phyloP scores from a whole-genome alignment of 2,329 filamentous ascomycete species.

The Colletotrichum aenigma region DNA sequence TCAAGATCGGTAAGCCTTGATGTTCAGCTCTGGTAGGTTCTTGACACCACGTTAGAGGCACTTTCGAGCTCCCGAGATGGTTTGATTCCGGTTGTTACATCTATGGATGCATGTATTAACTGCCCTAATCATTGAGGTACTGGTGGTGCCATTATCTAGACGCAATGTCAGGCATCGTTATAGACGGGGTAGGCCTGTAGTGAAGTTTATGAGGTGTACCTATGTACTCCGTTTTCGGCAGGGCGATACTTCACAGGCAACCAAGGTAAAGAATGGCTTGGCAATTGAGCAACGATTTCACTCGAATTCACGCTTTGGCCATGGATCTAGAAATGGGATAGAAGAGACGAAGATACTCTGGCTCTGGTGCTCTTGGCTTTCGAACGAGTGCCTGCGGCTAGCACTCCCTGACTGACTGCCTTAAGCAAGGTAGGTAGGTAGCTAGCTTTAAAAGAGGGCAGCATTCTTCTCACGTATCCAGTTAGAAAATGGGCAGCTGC shows the following conservation, averaged over 20 bases:
- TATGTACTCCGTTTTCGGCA: not conserved
- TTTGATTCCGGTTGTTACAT: not conserved
- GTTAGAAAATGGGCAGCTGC: not conserved
- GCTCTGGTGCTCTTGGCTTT: not conserved
- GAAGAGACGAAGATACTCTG: not conserved
- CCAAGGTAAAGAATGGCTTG: not conserved
- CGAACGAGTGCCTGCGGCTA: not conserved
- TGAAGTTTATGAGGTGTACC: not conserved
- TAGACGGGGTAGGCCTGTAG: not conserved
- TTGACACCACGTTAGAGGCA: not conserved
- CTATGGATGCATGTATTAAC: not conserved
- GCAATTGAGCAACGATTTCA: not conserved
- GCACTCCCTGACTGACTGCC: not conserved
- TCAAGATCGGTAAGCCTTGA: not conserved
- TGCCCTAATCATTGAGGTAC: not conserved
- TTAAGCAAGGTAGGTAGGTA: not conserved
- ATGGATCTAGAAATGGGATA: not conserved
- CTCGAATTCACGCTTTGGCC: not conserved
- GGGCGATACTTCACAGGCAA: not conserved
- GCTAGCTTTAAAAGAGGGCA: not conserved
- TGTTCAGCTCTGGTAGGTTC: not conserved
- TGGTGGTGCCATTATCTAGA: not conserved
- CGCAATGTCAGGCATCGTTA: not conserved
- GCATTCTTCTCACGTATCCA: not conserved
- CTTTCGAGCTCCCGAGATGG: not conserved